phyloP scores from a whole-genome alignment of 352 stramenopile species.

The Saprolegnia parasitica region DNA sequence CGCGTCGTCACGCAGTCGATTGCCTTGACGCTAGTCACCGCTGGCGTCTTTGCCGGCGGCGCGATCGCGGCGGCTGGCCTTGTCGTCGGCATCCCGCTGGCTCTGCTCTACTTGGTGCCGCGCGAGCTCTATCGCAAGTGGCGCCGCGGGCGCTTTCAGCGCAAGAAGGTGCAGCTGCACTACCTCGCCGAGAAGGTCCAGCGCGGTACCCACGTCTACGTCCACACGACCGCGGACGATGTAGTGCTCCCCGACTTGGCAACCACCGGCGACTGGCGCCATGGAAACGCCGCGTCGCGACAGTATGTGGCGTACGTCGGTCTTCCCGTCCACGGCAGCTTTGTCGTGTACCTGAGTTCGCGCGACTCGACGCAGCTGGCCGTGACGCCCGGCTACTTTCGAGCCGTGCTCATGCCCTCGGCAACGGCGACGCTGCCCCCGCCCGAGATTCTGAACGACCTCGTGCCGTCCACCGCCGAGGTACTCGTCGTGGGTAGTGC shows the following conservation, averaged over 20 bases:
- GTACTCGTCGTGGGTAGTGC: not conserved
- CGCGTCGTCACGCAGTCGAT: slow-evolving; percentile 18
- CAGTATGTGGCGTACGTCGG: slow-evolving; percentile 20
- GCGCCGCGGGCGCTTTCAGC: not conserved
- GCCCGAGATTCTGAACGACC: not conserved
- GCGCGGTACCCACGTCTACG: slow-evolving; percentile 15
- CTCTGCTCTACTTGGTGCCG: slow-evolving; percentile 2
- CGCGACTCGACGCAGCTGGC: not conserved
- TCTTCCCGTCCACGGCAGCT: not conserved
- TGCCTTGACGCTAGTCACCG: not conserved
- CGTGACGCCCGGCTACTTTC: not conserved
- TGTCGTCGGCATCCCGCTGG: not conserved
- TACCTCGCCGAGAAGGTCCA: slow-evolving; percentile 9
- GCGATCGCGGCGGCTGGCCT: not conserved
- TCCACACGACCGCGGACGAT: not conserved
- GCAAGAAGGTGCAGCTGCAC: not conserved
- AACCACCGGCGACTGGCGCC: not conserved
- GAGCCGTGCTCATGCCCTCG: slow-evolving; percentile 6
- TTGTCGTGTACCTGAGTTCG: slow-evolving; percentile 23
- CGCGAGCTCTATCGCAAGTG: not conserved
- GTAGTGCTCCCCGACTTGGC: not conserved
- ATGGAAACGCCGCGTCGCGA: not conserved
- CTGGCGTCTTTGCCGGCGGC: not conserved
- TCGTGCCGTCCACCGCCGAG: not conserved
- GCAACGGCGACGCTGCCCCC: not conserved